phyloP scores from a whole-genome alignment of 163 green algal genomes.

The Scenedesmus sp. region DNA sequence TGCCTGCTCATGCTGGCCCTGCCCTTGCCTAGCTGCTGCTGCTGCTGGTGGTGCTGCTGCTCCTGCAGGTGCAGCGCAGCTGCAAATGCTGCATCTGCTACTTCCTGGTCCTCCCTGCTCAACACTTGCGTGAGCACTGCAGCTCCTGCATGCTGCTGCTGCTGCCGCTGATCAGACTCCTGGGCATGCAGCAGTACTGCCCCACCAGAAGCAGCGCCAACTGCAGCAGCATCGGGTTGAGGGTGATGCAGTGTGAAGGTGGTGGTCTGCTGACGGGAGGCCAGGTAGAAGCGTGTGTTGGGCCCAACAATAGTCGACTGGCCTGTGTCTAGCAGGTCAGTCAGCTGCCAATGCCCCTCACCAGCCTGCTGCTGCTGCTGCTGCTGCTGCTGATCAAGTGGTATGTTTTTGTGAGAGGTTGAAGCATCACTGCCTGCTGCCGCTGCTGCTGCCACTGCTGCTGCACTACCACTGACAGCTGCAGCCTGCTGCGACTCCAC shows the following conservation, averaged over 20 bases:
- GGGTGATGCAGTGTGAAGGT: neutral
- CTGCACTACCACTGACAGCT: neutral
- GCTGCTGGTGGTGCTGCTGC: conserved; percentile 36
- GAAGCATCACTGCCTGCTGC: neutral
- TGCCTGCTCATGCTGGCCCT: neutral
- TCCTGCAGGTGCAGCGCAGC: conserved; percentile 1
- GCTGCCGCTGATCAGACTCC: neutral
- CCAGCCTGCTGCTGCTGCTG: conserved; percentile 13
- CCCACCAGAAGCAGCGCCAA: neutral
- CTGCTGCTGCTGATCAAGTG: conserved; percentile 13
- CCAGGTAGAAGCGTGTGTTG: conserved; percentile 29
- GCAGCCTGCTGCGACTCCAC: neutral
- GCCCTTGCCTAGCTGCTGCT: neutral
- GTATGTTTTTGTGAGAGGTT: neutral
- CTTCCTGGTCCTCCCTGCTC: conserved; percentile 5
- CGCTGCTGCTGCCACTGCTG: conserved; percentile 17
- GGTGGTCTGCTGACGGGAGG: neutral
- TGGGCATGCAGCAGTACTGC: neutral
- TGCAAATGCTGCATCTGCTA: conserved; percentile 36
- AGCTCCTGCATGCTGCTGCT: neutral
- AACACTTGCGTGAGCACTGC: neutral
- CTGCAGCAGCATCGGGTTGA: neutral
- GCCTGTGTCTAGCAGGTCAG: conserved; percentile 48
- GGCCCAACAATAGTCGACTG: neutral
- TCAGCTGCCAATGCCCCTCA: conserved; percentile 29